A percentile compares a stretch with the other conserved stretches of the same genome.
phyloP scores from a whole-genome alignment of 768 basidiomycete species.

The Tremella mesenterica region DNA sequence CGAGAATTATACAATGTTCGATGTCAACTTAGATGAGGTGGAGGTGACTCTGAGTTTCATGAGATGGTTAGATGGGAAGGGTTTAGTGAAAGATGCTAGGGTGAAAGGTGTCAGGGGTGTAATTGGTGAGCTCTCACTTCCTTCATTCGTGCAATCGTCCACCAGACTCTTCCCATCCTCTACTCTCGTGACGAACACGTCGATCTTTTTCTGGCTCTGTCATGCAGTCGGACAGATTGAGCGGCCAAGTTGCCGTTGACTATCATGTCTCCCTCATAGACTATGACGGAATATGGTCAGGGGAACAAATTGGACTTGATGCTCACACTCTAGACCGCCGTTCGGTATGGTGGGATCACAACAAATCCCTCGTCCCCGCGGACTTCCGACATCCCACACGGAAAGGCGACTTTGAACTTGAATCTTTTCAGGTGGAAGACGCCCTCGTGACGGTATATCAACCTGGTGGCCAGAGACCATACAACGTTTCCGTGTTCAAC shows the following conservation, averaged over 20 bases:
- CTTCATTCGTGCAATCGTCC: background rate
- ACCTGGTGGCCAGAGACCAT: slow-evolving; percentile 79
- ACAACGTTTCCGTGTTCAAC: slow-evolving; percentile 61
- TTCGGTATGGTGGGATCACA: slow-evolving; percentile 73
- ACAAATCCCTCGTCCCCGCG: slow-evolving; percentile 70
- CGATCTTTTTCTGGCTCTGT: no score
- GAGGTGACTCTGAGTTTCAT: slow-evolving; percentile 87
- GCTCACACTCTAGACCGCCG: slow-evolving; percentile 61
- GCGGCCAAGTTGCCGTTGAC: no score
- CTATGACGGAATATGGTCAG: no score
- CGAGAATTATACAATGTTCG: slow-evolving; percentile 80
- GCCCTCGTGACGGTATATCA: slow-evolving; percentile 90
- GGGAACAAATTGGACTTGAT: no score
- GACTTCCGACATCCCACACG: slow-evolving; percentile 63
- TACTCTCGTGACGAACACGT: no score
- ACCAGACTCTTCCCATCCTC: no score
- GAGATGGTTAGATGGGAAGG: slow-evolving; percentile 92
- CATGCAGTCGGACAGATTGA: no score
- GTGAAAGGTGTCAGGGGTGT: slow-evolving; percentile 91
- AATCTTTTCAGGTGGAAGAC: slow-evolving; percentile 82
- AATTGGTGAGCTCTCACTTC: slow-evolving; percentile 54
- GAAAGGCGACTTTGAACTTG: slow-evolving; percentile 84
- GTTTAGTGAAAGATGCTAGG: slow-evolving; percentile 79
- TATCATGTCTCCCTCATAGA: no score
- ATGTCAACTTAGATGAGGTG: slow-evolving; percentile 84